These are phyloP conservation scores for Termitomyces sp. DNA, from an alignment of 768 basidiomycete genomes.

Conservation along the genomic window DNA sequence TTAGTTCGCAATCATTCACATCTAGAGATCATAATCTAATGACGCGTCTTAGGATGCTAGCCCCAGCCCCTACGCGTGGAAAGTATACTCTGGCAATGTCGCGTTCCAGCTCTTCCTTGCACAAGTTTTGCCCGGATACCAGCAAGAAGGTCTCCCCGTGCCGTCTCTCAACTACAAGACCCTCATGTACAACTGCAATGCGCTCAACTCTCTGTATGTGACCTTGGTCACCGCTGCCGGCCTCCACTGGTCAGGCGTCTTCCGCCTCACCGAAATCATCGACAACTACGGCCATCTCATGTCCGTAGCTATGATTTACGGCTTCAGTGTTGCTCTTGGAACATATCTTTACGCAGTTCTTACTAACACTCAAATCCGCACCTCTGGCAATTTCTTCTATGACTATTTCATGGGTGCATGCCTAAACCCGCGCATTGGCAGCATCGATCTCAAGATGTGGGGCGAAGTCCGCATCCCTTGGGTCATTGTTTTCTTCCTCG, in stretches of 20 bases:
- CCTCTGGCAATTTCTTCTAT: constrained; percentile 94
- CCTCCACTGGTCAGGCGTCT: constrained; percentile 75
- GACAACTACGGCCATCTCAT: constrained; percentile 96
- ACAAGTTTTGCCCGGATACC: constrained; percentile 84
- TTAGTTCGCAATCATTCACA: constrained; percentile 23
- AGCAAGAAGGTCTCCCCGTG: constrained; percentile 94
- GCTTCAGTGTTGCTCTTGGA: constrained; percentile 74
- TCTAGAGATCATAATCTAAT: neutral
- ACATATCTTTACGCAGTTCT: constrained; percentile 76
- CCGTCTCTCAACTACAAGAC: constrained; percentile 91
- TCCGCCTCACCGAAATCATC: constrained; percentile 91
- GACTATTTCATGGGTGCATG: constrained; percentile 96
- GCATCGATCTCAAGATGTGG: constrained; percentile 98
- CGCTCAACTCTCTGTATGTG: constrained; percentile 75
- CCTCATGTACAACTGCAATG: constrained; percentile 96
- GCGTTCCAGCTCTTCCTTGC: constrained; percentile 88
- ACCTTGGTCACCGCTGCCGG: constrained; percentile 70
- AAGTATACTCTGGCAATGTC: constrained; percentile 86
- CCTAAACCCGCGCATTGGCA: constrained; percentile 89
- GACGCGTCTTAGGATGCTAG: constrained; percentile 68
- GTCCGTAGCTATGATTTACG: constrained; percentile 91
- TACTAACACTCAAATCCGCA: constrained; percentile 78
- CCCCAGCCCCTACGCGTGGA: constrained; percentile 85
- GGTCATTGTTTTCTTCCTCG: constrained; percentile 91
- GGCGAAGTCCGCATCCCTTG: constrained; percentile 95